phyloP scores from a whole-genome alignment of 129 eudicot species.

The Centella asiatica region DNA sequence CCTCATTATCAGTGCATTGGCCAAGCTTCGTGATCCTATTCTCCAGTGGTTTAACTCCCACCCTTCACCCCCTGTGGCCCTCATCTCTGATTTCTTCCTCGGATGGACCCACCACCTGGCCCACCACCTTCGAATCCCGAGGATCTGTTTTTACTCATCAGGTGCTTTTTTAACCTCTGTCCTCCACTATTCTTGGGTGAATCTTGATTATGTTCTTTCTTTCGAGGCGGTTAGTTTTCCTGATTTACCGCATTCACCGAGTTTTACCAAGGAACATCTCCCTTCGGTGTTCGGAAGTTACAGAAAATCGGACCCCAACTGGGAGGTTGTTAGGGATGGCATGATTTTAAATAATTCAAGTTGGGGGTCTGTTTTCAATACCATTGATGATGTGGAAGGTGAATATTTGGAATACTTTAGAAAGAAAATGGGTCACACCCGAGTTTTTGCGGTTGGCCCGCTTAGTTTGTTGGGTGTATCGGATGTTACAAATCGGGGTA shows the following conservation, averaged over 20 bases:
- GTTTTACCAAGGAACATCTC: conserved; percentile 32
- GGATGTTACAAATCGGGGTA: conserved; percentile 16
- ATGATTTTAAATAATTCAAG: conserved; percentile 26
- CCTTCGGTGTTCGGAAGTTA: conserved; percentile 36
- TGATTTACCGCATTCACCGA: conserved; percentile 44
- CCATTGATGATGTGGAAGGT: conserved; percentile 48
- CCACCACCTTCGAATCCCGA: conserved; percentile 32
- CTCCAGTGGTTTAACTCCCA: conserved; percentile 50
- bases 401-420: conserved; percentile 26
- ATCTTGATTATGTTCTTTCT: conserved; percentile 17
- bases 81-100: conserved; percentile 66
- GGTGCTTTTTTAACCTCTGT: conserved; percentile 29
- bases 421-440: conserved; percentile 23
- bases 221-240: conserved; percentile 17
- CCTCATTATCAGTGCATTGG: conserved; percentile 35
- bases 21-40: conserved; percentile 28
- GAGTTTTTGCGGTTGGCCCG: conserved; percentile 39
- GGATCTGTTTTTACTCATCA: conserved; percentile 35
- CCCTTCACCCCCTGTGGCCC: conserved; percentile 51
- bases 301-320: conserved; percentile 33
- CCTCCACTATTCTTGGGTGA: conserved; percentile 15
- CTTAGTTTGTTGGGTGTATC: conserved; percentile 18
- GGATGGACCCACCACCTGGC: conserved; percentile 64
- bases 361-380: conserved; percentile 56
- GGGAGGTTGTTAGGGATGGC: conserved; percentile 32